Percentiles rank a stretch among this genome's conserved stretches.
Evolutionary conservation across 345 rosid genomes (phyloP).

Genomic region (Linum lewisii): DNA sequence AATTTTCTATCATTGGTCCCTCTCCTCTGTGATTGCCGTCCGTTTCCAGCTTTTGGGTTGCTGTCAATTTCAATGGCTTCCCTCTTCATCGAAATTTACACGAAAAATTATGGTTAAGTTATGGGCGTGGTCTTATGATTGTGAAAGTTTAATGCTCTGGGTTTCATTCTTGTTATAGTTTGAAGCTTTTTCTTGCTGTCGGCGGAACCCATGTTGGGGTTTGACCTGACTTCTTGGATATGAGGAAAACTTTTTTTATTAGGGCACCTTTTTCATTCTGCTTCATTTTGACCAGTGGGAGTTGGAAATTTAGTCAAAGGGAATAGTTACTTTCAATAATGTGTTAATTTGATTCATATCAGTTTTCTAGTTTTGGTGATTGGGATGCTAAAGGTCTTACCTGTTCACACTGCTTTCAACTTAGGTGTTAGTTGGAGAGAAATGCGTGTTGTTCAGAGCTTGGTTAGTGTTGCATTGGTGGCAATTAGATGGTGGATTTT

Average conservation of each 20-base stretch:
- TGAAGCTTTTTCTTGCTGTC: neutral
- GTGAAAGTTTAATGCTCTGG: neutral
- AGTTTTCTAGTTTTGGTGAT: too few species aligned
- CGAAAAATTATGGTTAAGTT: too few species aligned
- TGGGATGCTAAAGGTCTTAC: too few species aligned
- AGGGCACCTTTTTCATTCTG: neutral
- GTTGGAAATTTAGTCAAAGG: neutral
- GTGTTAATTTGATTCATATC: neutral
- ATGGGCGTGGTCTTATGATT: neutral
- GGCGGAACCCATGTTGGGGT: neutral
- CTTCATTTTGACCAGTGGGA: neutral
- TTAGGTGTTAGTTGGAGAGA: too few species aligned
- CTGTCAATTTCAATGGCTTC: too few species aligned
- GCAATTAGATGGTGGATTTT: too few species aligned
- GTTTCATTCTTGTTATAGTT: neutral
- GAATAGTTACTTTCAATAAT: neutral
- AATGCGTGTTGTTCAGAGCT: too few species aligned
- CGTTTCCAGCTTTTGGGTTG: too few species aligned
- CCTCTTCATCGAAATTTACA: too few species aligned
- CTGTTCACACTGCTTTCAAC: too few species aligned
- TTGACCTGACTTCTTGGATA: neutral
- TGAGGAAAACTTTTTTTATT: neutral
- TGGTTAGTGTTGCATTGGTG: too few species aligned
- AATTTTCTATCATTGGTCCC: neutral
- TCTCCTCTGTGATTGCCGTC: too few species aligned